Evolutionary conservation across 306 rosid genomes (phyloP), one percentile per base, ranked within the genome.

Genomic region (Heteromeles arbutifolia): DNA sequence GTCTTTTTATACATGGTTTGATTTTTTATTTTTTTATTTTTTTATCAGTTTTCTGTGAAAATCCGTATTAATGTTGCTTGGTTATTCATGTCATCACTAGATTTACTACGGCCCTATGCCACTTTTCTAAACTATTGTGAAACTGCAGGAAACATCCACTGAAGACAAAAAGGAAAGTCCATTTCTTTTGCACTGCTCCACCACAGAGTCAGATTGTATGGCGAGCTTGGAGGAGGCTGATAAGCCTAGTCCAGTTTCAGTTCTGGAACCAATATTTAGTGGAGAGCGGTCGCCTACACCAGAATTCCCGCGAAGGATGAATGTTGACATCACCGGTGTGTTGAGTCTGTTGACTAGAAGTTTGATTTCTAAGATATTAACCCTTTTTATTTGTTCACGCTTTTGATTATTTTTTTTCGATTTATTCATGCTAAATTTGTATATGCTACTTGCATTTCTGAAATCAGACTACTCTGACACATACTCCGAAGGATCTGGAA

Each of bases 191-290:
- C 75, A 61, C 65, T 85, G 70, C 77, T 80, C 83, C 19, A 73
- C 62, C 74, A 54, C 77, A 43, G 84, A 73, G 72, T 62, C 73
- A 43, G 88, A 85, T 77, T 85, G 86, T 65, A 41, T 63, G 56
- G 68, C 29, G 72, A 83, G 80, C 74, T 83, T 72, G 50, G 92
- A 82, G 63, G 86, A 83, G 80, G 83, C 80, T 56, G 79, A 64
- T 84, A 83, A 83, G 71, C 88, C 92, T 45, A 92, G 93, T 79
- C 98, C 99, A 67, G 79, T 85, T 69, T 96, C 97, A 37, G 96
- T 92, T 82, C 83, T 96, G 74, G 87, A 92, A 68, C 80, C 83
- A 54, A 79, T 76, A 66, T 92, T 83, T 74, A 67, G 72, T 63
- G 90, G 86, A 64, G 86, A 75, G 69, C 31, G 37, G 59, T 78